Percentiles rank a stretch among this genome's conserved stretches.
Conservation (phyloP, 2,329 filamentous ascomycete genomes). For the Rhynchosporium secalis region DNA sequence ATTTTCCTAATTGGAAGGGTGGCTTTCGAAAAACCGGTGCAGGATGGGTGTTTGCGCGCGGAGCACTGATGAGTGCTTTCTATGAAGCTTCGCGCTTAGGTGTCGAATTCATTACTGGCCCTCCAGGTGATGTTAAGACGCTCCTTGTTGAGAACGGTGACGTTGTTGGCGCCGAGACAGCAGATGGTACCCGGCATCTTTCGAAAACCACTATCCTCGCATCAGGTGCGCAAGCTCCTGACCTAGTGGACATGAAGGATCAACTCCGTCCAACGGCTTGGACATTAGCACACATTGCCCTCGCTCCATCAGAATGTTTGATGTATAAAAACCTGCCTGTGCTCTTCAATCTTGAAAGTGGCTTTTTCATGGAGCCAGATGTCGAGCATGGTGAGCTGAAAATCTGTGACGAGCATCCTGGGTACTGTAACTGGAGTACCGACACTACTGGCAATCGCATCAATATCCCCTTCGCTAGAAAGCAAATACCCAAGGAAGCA, state of each 20-base stretch:
- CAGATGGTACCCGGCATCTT: conserved; percentile 44
- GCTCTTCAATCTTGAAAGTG: conserved; percentile 49
- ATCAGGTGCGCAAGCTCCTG: conserved; percentile 50
- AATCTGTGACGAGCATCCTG: conserved; percentile 57
- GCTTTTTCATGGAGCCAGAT: conserved; percentile 52
- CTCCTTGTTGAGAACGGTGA: conserved; percentile 44
- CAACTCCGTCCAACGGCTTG: conserved; percentile 56
- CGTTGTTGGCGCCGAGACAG: conserved; percentile 46
- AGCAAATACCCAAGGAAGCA: conserved; percentile 48
- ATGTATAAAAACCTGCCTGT: conserved; percentile 51
- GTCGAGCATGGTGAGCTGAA: conserved; percentile 49
- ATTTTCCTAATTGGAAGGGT: conserved; percentile 52
- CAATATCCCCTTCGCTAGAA: conserved; percentile 30
- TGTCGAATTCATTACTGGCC: conserved; percentile 48
- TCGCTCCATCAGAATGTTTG: conserved; percentile 47
- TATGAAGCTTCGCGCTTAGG: conserved; percentile 48
- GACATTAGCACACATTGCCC: conserved; percentile 53
- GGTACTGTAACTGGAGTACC: conserved; percentile 51
- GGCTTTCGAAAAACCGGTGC: conserved; percentile 47
- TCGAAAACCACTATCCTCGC: conserved; percentile 50
- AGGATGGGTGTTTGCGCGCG: conserved; percentile 55
- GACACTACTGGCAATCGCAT: conserved; percentile 12
- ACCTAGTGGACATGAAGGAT: conserved; percentile 50
- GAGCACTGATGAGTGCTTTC: conserved; percentile 48
- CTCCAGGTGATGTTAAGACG: conserved; percentile 42